Evolutionary conservation across 768 basidiomycete species (phyloP).

Genomic region (Mycena alexandri): DNA sequence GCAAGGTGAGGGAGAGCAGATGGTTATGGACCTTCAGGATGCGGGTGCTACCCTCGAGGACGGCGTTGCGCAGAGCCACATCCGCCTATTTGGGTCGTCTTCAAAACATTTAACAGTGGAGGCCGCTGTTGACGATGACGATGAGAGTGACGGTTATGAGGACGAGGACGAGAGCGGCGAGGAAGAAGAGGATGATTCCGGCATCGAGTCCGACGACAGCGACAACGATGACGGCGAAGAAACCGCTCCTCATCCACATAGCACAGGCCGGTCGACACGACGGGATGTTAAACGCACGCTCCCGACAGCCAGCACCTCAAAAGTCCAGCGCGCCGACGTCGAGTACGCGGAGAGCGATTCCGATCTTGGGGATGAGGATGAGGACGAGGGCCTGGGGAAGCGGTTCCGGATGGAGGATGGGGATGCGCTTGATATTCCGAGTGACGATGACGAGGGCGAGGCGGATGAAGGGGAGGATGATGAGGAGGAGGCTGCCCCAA

Average conservation of each 20-base stretch:
- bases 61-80: constrained; percentile 82
- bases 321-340: constrained; percentile 57
- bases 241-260: constrained; percentile 43
- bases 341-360: constrained; percentile 87
- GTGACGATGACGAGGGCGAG: constrained; percentile 66
- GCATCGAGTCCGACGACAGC: constrained; percentile 40
- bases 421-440: constrained; percentile 60
- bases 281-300: constrained; percentile 60
- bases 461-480: constrained; percentile 57
- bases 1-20: constrained; percentile 95
- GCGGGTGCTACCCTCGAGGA: constrained; percentile 86
- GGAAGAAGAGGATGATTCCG: constrained; percentile 49
- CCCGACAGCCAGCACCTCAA: constrained; percentile 47
- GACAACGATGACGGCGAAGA: constrained; percentile 52
- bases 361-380: constrained; percentile 68
- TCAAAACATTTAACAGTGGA: constrained; percentile 72
- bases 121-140: constrained; percentile 52
- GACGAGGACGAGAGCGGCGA: constrained; percentile 44
- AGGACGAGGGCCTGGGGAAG: constrained; percentile 44
- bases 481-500: constrained; percentile 62
- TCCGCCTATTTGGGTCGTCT: constrained; percentile 87
- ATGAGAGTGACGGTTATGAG: constrained; percentile 49
- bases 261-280: constrained; percentile 64
- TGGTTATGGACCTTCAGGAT: constrained; percentile 98
- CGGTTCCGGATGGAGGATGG: constrained; percentile 63